These are phyloP conservation scores for Skeletonema marinoi DNA, from an alignment of 108 stramenopile genomes.

Conservation along the genomic window DNA sequence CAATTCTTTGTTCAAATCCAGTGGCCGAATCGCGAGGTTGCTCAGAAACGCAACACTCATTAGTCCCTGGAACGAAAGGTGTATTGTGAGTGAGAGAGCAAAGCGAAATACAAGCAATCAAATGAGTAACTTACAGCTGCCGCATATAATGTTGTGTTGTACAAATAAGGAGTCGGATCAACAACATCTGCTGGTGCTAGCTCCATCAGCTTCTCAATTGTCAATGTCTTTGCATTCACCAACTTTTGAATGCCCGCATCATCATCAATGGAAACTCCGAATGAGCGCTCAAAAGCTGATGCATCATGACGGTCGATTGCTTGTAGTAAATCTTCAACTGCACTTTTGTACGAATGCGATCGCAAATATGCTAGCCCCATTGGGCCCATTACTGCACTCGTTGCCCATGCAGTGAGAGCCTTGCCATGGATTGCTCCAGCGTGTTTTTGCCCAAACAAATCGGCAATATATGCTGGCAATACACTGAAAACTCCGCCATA, in stretches of 20 bases:
- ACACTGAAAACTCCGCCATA: constrained; percentile 79
- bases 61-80: constrained; percentile 13
- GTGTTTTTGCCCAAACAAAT: constrained; percentile 82
- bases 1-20: constrained; percentile 45
- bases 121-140: constrained; percentile 39
- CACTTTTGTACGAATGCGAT: constrained; percentile 46
- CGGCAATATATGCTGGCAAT: constrained; percentile 87
- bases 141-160: constrained; percentile 79
- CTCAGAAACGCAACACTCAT: constrained; percentile 54
- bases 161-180: constrained; percentile 85
- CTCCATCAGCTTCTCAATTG: constrained; percentile 75
- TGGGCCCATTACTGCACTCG: constrained; percentile 68
- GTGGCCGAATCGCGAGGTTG: constrained; percentile 56
- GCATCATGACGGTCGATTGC: constrained; percentile 48
- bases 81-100: no score
- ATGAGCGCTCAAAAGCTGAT: constrained; percentile 58
- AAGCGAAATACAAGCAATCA: no score
- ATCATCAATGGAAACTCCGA: constrained; percentile 62
- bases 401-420: constrained; percentile 67
- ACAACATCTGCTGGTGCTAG: constrained; percentile 62
- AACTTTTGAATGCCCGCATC: constrained; percentile 47
- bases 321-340: constrained; percentile 66
- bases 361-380: constrained; percentile 71
- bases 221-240: constrained; percentile 77
- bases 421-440: constrained; percentile 84